Evolutionary conservation across 768 basidiomycete genomes (phyloP), one percentile per base, ranked within the genome.

Genomic region (Trametes gibbosa): DNA sequence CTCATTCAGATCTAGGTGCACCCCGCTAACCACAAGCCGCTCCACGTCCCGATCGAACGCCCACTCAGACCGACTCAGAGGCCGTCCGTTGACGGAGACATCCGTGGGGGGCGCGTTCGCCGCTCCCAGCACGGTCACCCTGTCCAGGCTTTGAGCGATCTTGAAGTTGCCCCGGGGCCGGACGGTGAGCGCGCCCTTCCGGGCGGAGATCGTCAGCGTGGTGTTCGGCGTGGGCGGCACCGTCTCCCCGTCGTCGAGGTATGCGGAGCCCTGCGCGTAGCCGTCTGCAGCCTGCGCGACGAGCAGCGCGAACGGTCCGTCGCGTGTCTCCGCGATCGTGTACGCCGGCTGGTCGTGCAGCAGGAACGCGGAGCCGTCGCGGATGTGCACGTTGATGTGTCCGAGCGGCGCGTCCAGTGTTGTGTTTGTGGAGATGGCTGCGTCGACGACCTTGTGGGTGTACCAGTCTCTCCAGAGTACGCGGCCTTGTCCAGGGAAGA

Each of bases 391-490:
- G 58, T 85, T 85, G 70, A 92, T 90, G 65, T 89, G 85, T 16
- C 84, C 79, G 3, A 92, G 81, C 3, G 89, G 89, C 2, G 87
- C 86, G 19, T 75, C 67, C 41, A 91, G 75, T 3, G 82, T 83
- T 0, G 79, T 81, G 58, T 77, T 76, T 29, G 65, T 69, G 34
- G 79, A 78, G 2, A 71, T 37, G 1, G 71, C 70, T 13, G 77
- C 71, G 19, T 85, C 71, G 25, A 85, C 77, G 40, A 75, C 76
- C 12, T 80, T 77, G 63, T 88, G 85, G 0, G 84, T 87, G 70
- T 84, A 89, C 85, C 86, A 89, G 68, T 90, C 87, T 41, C 87
- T 80, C 87, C 87, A 90, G 53, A 77, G 71, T 4, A 82, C 79
- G 17, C 69, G 69, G 17, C 84, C 83, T 63, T 81, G 73, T 0